These are phyloP conservation scores for Dimocarpus longan DNA, from an alignment of 345 rosid species.

Conservation along the genomic window DNA sequence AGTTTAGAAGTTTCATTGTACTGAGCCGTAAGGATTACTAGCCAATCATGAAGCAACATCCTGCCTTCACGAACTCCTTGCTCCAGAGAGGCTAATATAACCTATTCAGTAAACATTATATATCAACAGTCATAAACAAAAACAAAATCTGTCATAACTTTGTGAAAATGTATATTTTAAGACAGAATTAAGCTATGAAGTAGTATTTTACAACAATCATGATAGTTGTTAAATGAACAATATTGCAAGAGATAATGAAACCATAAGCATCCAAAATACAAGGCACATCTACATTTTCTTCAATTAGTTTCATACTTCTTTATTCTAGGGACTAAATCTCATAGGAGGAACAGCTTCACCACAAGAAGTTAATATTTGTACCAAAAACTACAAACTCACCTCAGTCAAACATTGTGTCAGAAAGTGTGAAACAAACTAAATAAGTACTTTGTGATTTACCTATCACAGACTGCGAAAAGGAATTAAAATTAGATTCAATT, in stretches of 20 bases:
- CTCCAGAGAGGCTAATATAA: slow-evolving; percentile 84
- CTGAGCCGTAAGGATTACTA: slow-evolving; percentile 82
- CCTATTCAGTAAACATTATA: slow-evolving; percentile 39
- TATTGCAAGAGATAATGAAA: not conserved
- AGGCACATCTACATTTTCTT: not conserved
- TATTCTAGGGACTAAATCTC: not conserved
- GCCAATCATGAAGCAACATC: slow-evolving; percentile 95
- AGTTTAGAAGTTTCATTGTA: slow-evolving; percentile 75
- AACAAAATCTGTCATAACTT: not conserved
- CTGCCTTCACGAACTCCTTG: slow-evolving; percentile 97
- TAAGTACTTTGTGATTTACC: not conserved
- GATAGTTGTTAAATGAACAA: not conserved
- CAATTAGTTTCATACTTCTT: not conserved
- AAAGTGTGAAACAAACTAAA: not conserved
- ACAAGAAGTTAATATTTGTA: not conserved
- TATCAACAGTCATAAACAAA: not conserved
- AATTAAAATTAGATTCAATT: not conserved
- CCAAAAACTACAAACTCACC: not conserved
- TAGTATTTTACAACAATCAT: not conserved
- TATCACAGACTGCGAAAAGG: not conserved
- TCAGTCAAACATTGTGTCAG: not conserved
- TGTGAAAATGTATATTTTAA: not conserved
- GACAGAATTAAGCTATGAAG: not conserved
- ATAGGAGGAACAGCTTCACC: not conserved
- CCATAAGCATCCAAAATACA: slow-evolving; percentile 3